Evolutionary conservation across 768 basidiomycete genomes (phyloP).

Genomic region (Chalciporus chontae): DNA sequence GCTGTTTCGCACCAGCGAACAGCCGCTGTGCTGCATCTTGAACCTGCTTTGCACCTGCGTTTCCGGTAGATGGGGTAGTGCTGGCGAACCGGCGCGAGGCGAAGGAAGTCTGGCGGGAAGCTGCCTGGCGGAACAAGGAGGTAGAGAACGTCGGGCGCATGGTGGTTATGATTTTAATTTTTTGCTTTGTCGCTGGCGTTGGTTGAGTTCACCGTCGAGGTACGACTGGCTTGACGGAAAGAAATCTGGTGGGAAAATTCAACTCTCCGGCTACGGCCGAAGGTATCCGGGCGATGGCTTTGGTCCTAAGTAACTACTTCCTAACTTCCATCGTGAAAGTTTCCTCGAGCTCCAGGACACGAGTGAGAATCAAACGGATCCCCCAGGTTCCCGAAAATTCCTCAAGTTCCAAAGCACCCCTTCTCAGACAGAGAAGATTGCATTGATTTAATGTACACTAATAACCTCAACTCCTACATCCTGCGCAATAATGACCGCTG

Average conservation of each 20-base stretch:
- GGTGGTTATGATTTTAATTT: not conserved
- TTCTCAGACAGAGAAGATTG: too few relatives aligned
- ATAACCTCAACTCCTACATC: not conserved
- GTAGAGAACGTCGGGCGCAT: conserved; percentile 28
- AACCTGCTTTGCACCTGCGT: conserved; percentile 57
- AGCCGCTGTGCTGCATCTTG: conserved; percentile 65
- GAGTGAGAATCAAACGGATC: too few relatives aligned
- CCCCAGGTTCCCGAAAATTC: too few relatives aligned
- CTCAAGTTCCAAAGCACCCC: too few relatives aligned
- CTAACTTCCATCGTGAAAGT: too few relatives aligned
- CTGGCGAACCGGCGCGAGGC: conserved; percentile 40
- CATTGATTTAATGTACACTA: not conserved
- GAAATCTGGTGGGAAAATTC: not conserved
- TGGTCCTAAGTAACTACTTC: too few relatives aligned
- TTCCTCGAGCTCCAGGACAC: too few relatives aligned
- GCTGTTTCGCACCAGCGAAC: conserved; percentile 48
- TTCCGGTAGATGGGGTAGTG: conserved; percentile 32
- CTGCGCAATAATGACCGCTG: conserved; percentile 11
- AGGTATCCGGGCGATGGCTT: too few relatives aligned
- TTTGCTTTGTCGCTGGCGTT: conserved; percentile 4
- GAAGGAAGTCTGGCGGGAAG: conserved; percentile 15
- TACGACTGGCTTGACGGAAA: not conserved
- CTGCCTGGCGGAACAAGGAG: conserved; percentile 22
- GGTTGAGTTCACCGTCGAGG: conserved; percentile 1
- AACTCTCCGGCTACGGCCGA: not conserved